Conservation (phyloP, 2,329 filamentous ascomycete genomes). For the Xylaria sp. region DNA sequence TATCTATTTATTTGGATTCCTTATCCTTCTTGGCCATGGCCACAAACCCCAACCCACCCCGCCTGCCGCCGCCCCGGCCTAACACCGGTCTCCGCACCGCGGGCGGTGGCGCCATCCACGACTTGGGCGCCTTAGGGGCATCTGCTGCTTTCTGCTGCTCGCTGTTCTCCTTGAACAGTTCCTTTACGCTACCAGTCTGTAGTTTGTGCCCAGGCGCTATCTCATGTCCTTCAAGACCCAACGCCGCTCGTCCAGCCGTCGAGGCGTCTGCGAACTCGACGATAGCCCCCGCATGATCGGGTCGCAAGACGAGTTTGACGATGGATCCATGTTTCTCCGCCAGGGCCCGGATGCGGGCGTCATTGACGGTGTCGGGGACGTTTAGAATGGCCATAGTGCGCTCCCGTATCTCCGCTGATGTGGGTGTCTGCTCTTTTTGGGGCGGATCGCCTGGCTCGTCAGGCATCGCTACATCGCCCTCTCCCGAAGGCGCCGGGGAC, state of each 20-base stretch:
- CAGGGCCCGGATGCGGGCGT: constrained; percentile 76
- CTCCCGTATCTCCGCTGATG: constrained; percentile 58
- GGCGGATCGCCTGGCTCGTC: constrained; percentile 35
- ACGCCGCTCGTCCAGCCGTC: constrained; percentile 73
- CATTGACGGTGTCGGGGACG: constrained; percentile 90
- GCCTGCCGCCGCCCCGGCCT: constrained; percentile 39
- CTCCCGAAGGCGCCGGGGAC: constrained; percentile 44
- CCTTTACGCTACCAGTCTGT: constrained; percentile 58
- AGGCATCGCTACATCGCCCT: constrained; percentile 49
- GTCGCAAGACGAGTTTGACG: constrained; percentile 77
- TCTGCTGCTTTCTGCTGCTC: constrained; percentile 49
- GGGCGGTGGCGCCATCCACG: constrained; percentile 53
- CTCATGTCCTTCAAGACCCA: constrained; percentile 61
- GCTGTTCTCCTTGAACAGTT: constrained; percentile 58
- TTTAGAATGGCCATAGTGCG: constrained; percentile 83
- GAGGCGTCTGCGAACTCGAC: constrained; percentile 78
- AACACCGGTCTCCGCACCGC: constrained; percentile 50
- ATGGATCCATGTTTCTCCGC: constrained; percentile 74
- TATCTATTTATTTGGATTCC: no score
- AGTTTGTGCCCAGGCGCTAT: constrained; percentile 59
- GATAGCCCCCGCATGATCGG: constrained; percentile 82
- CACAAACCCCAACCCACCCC: constrained; percentile 51
- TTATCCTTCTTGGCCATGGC: constrained; percentile 34
- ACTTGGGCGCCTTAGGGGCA: constrained; percentile 35
- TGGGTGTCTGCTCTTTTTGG: constrained; percentile 42